phyloP scores from a whole-genome alignment of 139 green algal species.

The Chara braunii region DNA sequence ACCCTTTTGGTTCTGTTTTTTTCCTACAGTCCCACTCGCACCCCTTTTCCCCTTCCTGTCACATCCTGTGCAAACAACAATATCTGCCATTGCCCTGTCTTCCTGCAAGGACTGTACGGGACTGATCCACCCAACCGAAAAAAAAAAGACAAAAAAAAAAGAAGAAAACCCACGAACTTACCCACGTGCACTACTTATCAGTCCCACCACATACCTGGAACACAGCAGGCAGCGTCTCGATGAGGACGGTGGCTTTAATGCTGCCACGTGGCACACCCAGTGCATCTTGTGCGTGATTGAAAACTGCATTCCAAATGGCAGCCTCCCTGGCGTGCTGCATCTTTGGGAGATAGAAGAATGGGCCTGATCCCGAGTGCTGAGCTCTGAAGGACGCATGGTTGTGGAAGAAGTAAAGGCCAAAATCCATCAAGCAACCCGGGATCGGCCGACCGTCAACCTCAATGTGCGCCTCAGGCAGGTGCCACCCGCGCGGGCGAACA shows the following conservation, averaged over 20 bases:
- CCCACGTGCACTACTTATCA: not conserved
- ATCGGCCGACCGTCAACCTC: conserved; percentile 60
- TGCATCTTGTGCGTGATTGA: conserved; percentile 49
- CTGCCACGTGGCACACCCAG: conserved; percentile 59
- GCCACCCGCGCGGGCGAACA: conserved; percentile 64
- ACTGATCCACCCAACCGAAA: no score
- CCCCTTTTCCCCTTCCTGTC: no score
- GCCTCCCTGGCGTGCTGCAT: conserved; percentile 82
- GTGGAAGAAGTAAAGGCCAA: conserved; percentile 85
- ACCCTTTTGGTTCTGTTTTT: no score
- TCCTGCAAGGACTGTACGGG: no score
- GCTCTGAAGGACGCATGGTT: conserved; percentile 45
- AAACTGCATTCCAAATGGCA: conserved; percentile 40
- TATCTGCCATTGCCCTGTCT: no score
- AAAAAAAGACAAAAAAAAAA: not conserved
- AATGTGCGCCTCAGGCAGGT: conserved; percentile 76
- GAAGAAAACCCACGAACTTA: not conserved
- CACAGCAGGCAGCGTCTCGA: conserved; percentile 78
- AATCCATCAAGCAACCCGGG: conserved; percentile 68
- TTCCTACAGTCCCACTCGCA: no score
- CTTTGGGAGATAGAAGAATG: conserved; percentile 88
- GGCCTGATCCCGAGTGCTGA: conserved; percentile 47
- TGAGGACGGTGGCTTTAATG: conserved; percentile 75
- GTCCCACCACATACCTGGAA: conserved; percentile 45
- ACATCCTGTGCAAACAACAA: no score